phyloP scores from a whole-genome alignment of 202 grass and related monocot genomes.

The Digitaria exilis region DNA sequence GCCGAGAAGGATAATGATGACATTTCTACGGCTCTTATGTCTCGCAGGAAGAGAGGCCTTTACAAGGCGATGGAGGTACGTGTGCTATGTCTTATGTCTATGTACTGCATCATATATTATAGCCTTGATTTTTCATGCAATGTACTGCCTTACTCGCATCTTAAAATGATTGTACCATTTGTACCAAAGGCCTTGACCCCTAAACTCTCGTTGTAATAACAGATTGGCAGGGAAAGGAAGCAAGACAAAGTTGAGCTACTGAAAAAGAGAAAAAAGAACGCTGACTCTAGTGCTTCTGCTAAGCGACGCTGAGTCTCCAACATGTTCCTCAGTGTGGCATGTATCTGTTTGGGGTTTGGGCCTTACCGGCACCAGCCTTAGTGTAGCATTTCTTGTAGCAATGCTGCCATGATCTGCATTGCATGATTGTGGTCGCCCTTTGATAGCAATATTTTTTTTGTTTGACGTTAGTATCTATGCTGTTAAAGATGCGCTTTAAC shows the following conservation, averaged over 20 bases:
- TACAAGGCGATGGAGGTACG: constrained; percentile 80
- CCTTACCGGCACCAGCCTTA: background rate
- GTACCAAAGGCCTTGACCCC: background rate
- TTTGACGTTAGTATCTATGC: background rate
- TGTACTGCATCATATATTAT: background rate
- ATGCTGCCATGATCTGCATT: background rate
- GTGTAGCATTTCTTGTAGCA: background rate
- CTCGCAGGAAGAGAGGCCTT: constrained; percentile 68
- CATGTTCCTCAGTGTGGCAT: background rate
- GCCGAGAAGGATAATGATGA: constrained; percentile 45
- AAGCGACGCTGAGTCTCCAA: constrained; percentile 24
- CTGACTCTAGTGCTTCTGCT: constrained; percentile 37
- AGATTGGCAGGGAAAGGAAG: constrained; percentile 63
- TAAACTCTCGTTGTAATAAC: background rate
- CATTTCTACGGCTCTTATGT: constrained; percentile 55
- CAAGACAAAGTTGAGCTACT: constrained; percentile 55
- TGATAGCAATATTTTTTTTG: background rate
- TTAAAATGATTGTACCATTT: background rate
- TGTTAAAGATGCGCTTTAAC: background rate
- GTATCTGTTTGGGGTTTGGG: background rate
- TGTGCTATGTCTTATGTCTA: background rate
- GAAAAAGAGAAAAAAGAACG: constrained; percentile 77
- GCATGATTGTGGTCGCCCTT: background rate
- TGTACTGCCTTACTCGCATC: background rate
- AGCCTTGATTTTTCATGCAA: background rate